phyloP scores from a whole-genome alignment of 805 yeast species.

The Ogataea angusta region DNA sequence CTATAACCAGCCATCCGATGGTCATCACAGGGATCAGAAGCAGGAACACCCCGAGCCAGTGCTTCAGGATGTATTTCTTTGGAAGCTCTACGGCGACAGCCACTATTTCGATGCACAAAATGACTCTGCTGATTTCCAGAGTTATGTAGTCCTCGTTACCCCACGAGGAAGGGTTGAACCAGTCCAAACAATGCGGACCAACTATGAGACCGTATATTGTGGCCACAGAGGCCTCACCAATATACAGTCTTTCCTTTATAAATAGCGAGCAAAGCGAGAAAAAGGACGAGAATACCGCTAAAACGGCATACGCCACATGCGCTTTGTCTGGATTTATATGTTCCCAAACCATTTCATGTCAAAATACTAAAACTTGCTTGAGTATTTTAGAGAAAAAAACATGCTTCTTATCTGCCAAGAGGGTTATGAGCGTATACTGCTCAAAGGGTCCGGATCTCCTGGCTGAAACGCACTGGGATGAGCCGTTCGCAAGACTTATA shows the following conservation, averaged over 20 bases:
- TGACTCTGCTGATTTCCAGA: slow-evolving; percentile 57
- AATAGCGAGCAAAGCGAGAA: slow-evolving; percentile 58
- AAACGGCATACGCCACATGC: slow-evolving; percentile 49
- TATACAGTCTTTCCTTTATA: slow-evolving; percentile 54
- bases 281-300: slow-evolving; percentile 57
- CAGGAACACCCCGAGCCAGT: slow-evolving; percentile 55
- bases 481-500: no score
- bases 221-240: slow-evolving; percentile 68
- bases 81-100: slow-evolving; percentile 75
- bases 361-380: neutral
- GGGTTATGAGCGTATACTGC: slow-evolving; percentile 4
- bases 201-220: slow-evolving; percentile 58
- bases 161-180: slow-evolving; percentile 59
- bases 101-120: slow-evolving; percentile 66
- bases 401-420: slow-evolving; percentile 7
- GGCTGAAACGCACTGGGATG: neutral
- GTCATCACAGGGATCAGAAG: slow-evolving; percentile 69
- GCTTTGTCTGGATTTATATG: slow-evolving; percentile 32
- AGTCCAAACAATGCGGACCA: slow-evolving; percentile 55
- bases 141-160: slow-evolving; percentile 54
- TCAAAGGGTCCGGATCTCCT: neutral
- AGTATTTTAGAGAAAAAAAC: neutral
- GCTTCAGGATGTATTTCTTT: slow-evolving; percentile 56
- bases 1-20: slow-evolving; percentile 63
- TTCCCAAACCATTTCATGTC: slow-evolving; percentile 30